Evolutionary conservation across 2,329 filamentous ascomycete species (phyloP).

Genomic region (Xylaria sp.): DNA sequence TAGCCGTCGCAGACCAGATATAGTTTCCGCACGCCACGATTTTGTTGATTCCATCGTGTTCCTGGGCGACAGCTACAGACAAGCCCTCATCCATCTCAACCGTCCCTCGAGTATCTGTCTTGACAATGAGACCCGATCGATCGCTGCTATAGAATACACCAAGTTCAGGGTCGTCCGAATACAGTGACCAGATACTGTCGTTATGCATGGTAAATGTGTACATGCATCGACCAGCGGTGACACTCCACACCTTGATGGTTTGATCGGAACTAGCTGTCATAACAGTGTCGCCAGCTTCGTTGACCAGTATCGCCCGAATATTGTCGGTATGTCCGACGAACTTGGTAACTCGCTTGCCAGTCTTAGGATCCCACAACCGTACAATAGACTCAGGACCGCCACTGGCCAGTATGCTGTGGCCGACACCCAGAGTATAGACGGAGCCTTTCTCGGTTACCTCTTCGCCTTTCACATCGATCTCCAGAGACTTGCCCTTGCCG

Average conservation of each 20-base stretch:
- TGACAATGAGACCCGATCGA: constrained; percentile 91
- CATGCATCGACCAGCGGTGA: constrained; percentile 94
- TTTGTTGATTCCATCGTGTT: constrained; percentile 83
- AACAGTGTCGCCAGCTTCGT: constrained; percentile 87
- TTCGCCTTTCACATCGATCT: constrained; percentile 86
- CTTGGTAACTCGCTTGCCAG: constrained; percentile 91
- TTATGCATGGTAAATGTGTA: constrained; percentile 99
- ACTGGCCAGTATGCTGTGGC: constrained; percentile 83
- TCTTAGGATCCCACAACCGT: constrained; percentile 88
- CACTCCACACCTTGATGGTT: constrained; percentile 97
- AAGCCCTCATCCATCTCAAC: constrained; percentile 84
- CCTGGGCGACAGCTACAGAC: constrained; percentile 89
- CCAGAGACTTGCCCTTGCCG: constrained; percentile 84
- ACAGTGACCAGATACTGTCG: constrained; percentile 96
- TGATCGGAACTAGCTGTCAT: constrained; percentile 96
- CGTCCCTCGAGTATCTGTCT: constrained; percentile 85
- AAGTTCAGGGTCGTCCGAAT: constrained; percentile 85
- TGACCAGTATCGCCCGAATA: constrained; percentile 89
- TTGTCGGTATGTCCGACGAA: constrained; percentile 97
- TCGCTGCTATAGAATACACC: constrained; percentile 95
- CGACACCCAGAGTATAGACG: constrained; percentile 87
- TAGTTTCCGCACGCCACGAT: constrained; percentile 76
- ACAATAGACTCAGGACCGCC: constrained; percentile 95
- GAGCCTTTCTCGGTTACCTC: constrained; percentile 91
- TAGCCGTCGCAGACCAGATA: constrained; percentile 90